Base-by-base conservation (phyloP, 352 stramenopile genomes). In the Elongisporangium senticosum region DNA sequence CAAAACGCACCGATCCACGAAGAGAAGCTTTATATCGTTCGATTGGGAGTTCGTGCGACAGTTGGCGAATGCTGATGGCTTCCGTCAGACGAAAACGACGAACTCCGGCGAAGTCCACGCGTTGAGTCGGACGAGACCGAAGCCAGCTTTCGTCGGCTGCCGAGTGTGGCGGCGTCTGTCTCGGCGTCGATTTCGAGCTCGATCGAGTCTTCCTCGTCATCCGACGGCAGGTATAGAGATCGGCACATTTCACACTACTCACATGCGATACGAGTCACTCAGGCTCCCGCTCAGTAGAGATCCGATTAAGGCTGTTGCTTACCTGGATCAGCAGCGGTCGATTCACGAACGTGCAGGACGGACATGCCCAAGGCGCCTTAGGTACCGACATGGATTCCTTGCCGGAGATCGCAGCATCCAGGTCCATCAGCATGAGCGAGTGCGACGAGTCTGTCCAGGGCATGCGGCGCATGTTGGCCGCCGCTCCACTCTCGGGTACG, bases 281-380 rank as follows among this genome's bases (percentile, higher is more conserved):
- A 19, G n/a, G 13, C 2, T 7, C 22, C 22, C 8, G 51, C 1
- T 17, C 10, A 49, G 24, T 22, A 37, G 15, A 0, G 13, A 43
- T 2, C 2, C 55, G 11, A 49, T 26, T 17, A 5, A 51, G 17
- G n/a, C 8, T 8, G n/a, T 26, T 7, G 17, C 67, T 55, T 86
- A 91, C 83, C 62, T 90, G 77, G 55, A 83, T 74, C 10, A 67
- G 75, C 22, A 79, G 53, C 10, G 77, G 63, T 7, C 59, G 56
- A 40, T 93, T 93, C 20, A 90, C 61, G 37, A 82, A 90, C 7
- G 79, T 91, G 57, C 84, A 93, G 10, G 68, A 74, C 5, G 67
- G 56, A 58, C 81, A 91, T 0, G 72, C 61, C 84, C 84, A 93
- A 13, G 72, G 57, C 8, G 74, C 56, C 53, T 76, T 78, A 0